Percentiles rank a stretch among this genome's conserved stretches.
phyloP scores from a whole-genome alignment of 768 basidiomycete genomes.

The Pisolithus marmoratus region DNA sequence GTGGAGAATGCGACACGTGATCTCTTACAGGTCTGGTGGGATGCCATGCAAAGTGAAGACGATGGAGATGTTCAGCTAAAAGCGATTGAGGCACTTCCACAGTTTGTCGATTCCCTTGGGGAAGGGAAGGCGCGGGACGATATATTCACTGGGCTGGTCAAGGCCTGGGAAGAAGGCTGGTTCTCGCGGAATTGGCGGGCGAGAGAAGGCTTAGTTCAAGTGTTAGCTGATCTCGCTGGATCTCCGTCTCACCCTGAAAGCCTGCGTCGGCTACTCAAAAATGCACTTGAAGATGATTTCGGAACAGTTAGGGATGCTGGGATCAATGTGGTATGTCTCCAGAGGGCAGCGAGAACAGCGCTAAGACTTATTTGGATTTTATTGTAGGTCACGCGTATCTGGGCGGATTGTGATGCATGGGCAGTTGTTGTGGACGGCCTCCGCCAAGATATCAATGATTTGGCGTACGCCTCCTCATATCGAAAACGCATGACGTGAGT shows the following conservation, averaged over 20 bases:
- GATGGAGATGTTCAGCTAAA: slow-evolving; percentile 68
- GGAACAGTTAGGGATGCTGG: slow-evolving; percentile 84
- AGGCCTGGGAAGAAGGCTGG: slow-evolving; percentile 51
- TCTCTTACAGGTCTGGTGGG: slow-evolving; percentile 68
- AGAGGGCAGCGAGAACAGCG: slow-evolving; percentile 1
- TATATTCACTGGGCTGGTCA: slow-evolving; percentile 42
- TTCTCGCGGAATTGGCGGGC: slow-evolving; percentile 73
- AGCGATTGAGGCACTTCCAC: slow-evolving; percentile 59
- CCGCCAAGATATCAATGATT: slow-evolving; percentile 34
- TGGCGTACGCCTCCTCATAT: slow-evolving; percentile 44
- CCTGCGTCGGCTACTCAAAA: slow-evolving; percentile 49
- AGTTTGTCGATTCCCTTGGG: slow-evolving; percentile 51
- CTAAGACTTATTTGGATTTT: slow-evolving; percentile 9
- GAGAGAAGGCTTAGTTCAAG: slow-evolving; percentile 60
- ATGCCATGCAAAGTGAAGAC: slow-evolving; percentile 46
- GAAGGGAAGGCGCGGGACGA: slow-evolving; percentile 37
- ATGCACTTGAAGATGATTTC: slow-evolving; percentile 68
- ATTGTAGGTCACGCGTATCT: slow-evolving; percentile 44
- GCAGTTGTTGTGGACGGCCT: slow-evolving; percentile 32
- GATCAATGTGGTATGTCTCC: slow-evolving; percentile 51
- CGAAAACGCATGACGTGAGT: slow-evolving; percentile 72
- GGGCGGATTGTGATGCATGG: slow-evolving; percentile 34
- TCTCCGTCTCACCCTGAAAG: slow-evolving; percentile 38
- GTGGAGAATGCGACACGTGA: slow-evolving; percentile 59
- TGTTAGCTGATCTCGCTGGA: slow-evolving; percentile 47